These are phyloP conservation scores for Lolium perenne DNA, from an alignment of 176 grass and related monocot species.

Conservation along the genomic window DNA sequence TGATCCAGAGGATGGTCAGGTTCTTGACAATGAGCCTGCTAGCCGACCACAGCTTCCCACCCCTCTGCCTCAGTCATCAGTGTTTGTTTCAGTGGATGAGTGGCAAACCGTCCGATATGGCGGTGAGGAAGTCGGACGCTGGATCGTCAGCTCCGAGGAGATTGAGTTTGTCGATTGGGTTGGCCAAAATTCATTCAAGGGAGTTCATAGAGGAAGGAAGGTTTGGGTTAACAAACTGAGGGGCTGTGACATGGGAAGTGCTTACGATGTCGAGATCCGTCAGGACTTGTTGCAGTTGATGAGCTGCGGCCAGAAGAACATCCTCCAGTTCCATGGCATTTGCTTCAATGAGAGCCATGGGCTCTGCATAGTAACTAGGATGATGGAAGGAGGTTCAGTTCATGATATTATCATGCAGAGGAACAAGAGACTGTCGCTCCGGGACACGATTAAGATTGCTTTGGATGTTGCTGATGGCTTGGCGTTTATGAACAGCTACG, in stretches of 20 bases:
- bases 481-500: constrained; percentile 92
- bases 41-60: constrained; percentile 62
- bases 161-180: constrained; percentile 88
- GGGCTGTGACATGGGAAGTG: constrained; percentile 89
- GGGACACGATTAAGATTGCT: constrained; percentile 71
- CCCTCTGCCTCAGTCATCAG: constrained; percentile 82
- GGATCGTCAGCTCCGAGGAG: constrained; percentile 81
- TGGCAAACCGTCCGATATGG: constrained; percentile 95
- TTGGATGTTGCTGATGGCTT: constrained; percentile 81
- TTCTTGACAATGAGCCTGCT: constrained; percentile 59
- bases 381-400: constrained; percentile 93
- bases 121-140: constrained; percentile 79
- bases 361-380: constrained; percentile 81
- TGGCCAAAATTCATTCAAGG: constrained; percentile 74
- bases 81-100: constrained; percentile 92
- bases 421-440: constrained; percentile 70
- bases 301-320: constrained; percentile 94
- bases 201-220: constrained; percentile 68
- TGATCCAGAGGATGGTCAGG: constrained; percentile 74
- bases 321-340: constrained; percentile 91
- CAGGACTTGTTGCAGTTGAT: constrained; percentile 94
- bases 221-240: constrained; percentile 95
- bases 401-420: constrained; percentile 73
- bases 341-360: constrained; percentile 84
- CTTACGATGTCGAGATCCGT: constrained; percentile 88